These are phyloP conservation scores for Cinnamomum micranthum DNA, from an alignment of 164 flowering plant genomes.

Conservation along the genomic window DNA sequence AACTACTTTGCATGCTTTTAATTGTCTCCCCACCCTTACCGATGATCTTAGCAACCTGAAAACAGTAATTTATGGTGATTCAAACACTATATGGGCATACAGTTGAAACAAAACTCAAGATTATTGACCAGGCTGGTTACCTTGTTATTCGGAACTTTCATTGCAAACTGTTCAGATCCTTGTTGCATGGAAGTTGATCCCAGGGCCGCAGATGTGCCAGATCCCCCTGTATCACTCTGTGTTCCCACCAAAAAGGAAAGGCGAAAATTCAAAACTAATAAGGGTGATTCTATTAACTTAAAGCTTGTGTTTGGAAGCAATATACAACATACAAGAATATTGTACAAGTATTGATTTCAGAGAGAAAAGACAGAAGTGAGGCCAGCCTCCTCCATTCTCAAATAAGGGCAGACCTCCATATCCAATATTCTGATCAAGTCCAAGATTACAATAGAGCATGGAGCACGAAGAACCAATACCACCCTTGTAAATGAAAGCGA, in stretches of 20 bases:
- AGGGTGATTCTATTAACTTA: no score
- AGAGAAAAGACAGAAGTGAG: neutral
- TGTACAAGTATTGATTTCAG: neutral
- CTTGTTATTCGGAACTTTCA: conserved; percentile 80
- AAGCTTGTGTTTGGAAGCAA: no score
- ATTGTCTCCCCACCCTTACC: conserved; percentile 98
- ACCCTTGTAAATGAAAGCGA: neutral
- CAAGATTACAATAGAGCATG: neutral
- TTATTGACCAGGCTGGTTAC: conserved; percentile 17
- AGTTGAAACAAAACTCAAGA: neutral
- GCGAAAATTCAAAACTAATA: no score
- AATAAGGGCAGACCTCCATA: neutral
- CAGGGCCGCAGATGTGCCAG: conserved; percentile 48
- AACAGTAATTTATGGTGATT: neutral
- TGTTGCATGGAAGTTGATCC: conserved; percentile 32
- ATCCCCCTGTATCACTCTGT: conserved; percentile 78
- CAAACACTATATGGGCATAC: neutral
- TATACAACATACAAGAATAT: neutral
- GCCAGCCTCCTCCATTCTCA: neutral
- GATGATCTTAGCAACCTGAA: conserved; percentile 86
- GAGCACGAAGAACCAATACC: neutral
- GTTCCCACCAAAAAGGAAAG: neutral
- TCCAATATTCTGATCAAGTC: neutral
- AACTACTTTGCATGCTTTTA: conserved; percentile 76
- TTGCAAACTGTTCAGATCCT: conserved; percentile 57